Evolutionary conservation across 495 filamentous ascomycete species (phyloP).

Genomic region (Daldinia vernicosa): DNA sequence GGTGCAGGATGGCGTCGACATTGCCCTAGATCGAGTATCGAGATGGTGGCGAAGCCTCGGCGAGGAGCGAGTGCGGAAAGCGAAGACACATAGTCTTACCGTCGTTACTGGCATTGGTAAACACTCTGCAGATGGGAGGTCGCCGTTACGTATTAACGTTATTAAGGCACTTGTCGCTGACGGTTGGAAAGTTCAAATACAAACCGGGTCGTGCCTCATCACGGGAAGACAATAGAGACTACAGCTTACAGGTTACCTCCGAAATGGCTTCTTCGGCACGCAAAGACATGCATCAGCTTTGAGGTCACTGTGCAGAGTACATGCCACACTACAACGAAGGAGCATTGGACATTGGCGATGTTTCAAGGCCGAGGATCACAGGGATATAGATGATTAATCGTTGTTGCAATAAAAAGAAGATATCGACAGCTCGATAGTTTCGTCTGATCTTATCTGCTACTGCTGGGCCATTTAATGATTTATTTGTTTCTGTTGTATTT

Average conservation of each 20-base stretch:
- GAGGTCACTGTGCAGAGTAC: background rate
- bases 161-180: constrained; percentile 75
- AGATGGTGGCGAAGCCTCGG: constrained; percentile 83
- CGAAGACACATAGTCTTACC: constrained; percentile 59
- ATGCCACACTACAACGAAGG: background rate
- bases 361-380: constrained; percentile 29
- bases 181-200: constrained; percentile 82
- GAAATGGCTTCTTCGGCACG: background rate
- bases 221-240: constrained; percentile 57
- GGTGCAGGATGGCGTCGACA: constrained; percentile 80
- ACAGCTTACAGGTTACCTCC: background rate
- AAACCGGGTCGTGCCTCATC: constrained; percentile 71
- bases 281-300: constrained; percentile 3
- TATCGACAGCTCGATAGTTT: background rate
- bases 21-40: constrained; percentile 70
- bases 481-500: background rate
- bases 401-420: background rate
- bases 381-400: constrained; percentile 15
- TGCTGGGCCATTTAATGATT: background rate
- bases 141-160: constrained; percentile 82
- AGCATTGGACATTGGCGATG: constrained; percentile 14
- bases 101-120: constrained; percentile 83
- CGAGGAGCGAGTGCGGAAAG: constrained; percentile 61
- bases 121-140: constrained; percentile 80
- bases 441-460: background rate